Percentiles rank a stretch among this genome's conserved stretches.
phyloP scores from a whole-genome alignment of 2,329 filamentous ascomycete species.

The Esteya vermicola region DNA sequence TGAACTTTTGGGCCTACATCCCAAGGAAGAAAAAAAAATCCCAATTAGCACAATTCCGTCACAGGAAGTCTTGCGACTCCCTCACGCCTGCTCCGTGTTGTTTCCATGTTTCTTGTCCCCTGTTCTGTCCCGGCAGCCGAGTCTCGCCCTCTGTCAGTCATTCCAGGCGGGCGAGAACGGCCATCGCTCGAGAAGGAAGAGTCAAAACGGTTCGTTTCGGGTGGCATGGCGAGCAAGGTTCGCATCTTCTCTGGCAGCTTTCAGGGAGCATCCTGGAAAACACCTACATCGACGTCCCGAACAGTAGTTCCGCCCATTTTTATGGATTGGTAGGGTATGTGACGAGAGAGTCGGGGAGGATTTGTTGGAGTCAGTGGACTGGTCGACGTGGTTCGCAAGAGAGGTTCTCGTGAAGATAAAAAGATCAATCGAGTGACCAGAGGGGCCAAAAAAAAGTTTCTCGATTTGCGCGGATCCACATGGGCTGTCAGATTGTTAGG shows the following conservation, averaged over 20 bases:
- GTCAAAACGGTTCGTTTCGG: conserved; percentile 1
- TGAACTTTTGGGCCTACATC: conserved; percentile 73
- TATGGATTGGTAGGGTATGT: conserved; percentile 9
- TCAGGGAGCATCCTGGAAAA: conserved; percentile 11
- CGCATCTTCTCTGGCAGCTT: conserved; percentile 1
- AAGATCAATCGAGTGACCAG: not conserved
- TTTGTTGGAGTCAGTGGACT: not conserved
- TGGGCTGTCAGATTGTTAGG: not conserved
- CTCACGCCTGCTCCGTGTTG: conserved; percentile 51
- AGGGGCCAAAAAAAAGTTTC: conserved; percentile 2
- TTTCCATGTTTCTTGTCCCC: conserved; percentile 12
- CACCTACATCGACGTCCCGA: conserved; percentile 73
- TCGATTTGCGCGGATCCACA: not conserved
- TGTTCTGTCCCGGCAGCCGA: not conserved
- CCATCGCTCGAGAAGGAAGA: not conserved
- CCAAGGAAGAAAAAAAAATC: conserved; percentile 23
- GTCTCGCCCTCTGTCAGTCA: conserved; percentile 7
- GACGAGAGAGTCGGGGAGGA: not conserved
- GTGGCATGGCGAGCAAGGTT: conserved; percentile 4
- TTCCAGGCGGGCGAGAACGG: not conserved
- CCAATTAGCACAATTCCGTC: conserved; percentile 55
- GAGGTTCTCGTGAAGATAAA: conserved; percentile 6
- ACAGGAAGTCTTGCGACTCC: conserved; percentile 57
- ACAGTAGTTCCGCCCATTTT: conserved; percentile 71
- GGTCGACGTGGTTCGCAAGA: not conserved